These are phyloP conservation scores for Porodaedalea pini DNA, from an alignment of 1,284 basidiomycete genomes.

Conservation along the genomic window DNA sequence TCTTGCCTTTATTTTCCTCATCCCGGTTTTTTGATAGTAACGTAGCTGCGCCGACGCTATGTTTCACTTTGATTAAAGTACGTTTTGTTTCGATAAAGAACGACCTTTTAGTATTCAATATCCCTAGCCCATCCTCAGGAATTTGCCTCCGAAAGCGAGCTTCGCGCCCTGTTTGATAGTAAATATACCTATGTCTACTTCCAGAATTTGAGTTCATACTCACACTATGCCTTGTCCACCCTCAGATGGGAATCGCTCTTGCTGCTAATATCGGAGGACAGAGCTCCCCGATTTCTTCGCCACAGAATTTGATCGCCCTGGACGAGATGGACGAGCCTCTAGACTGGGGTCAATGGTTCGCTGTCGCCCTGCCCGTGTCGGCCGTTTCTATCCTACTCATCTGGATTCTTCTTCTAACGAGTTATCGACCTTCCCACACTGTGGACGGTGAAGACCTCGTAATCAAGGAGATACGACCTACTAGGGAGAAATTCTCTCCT, in stretches of 20 bases:
- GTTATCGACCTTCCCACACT: conserved; percentile 70
- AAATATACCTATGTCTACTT: conserved; percentile 30
- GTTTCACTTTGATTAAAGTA: conserved; percentile 94
- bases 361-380: conserved; percentile 90
- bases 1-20: conserved; percentile 28
- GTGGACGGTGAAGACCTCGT: conserved; percentile 77
- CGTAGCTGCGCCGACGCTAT: conserved; percentile 95
- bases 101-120: conserved; percentile 5
- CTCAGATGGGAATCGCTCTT: conserved; percentile 89
- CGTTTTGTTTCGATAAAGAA: conserved; percentile 27
- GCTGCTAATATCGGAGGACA: conserved; percentile 99
- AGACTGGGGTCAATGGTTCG: conserved; percentile 94
- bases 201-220: neutral
- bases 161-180: conserved; percentile 93
- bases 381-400: conserved; percentile 82
- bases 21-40: conserved; percentile 52
- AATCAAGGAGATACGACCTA: conserved; percentile 80
- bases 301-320: conserved; percentile 95
- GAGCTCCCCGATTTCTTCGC: conserved; percentile 91
- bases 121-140: conserved; percentile 85
- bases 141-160: conserved; percentile 81
- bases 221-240: neutral
- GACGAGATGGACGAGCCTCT: conserved; percentile 83
- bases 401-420: conserved; percentile 85
- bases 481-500: conserved; percentile 72